Conservation (phyloP, 2,329 filamentous ascomycete genomes). For the Rhynchosporium agropyri region DNA sequence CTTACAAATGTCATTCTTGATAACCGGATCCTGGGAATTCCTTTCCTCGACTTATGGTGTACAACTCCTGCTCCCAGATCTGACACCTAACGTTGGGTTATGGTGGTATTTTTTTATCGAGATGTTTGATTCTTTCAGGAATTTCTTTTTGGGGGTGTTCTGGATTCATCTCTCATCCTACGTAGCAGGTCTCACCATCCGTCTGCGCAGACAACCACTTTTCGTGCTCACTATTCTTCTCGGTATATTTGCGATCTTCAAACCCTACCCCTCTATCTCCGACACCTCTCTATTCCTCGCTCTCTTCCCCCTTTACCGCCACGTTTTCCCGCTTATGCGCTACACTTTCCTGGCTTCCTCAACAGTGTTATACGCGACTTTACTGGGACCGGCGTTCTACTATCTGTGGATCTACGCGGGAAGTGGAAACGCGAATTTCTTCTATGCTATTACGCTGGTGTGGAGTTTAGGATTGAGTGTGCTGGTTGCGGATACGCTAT, state of each 20-base stretch:
- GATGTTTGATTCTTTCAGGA: slow-evolving; percentile 97
- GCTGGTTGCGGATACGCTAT: slow-evolving; percentile 83
- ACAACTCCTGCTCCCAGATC: slow-evolving; percentile 84
- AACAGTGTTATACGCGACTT: slow-evolving; percentile 81
- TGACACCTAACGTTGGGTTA: slow-evolving; percentile 91
- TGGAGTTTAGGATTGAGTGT: slow-evolving; percentile 92
- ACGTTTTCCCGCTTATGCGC: slow-evolving; percentile 89
- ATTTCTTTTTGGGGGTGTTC: slow-evolving; percentile 97
- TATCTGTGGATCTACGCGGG: slow-evolving; percentile 98
- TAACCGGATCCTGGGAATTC: slow-evolving; percentile 88
- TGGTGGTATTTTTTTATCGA: slow-evolving; percentile 99
- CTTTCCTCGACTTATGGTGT: slow-evolving; percentile 88
- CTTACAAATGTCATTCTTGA: slow-evolving; percentile 69
- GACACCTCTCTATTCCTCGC: slow-evolving; percentile 87
- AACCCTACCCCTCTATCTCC: slow-evolving; percentile 91
- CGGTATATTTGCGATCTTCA: slow-evolving; percentile 92
- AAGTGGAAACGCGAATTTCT: slow-evolving; percentile 98
- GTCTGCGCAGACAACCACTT: slow-evolving; percentile 81
- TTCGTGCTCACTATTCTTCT: slow-evolving; percentile 83
- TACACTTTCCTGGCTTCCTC: slow-evolving; percentile 88
- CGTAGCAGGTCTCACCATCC: slow-evolving; percentile 80
- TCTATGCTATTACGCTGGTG: slow-evolving; percentile 98
- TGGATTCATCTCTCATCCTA: slow-evolving; percentile 95
- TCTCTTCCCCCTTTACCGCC: slow-evolving; percentile 82
- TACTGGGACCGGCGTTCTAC: slow-evolving; percentile 93